Percentiles rank a stretch among this genome's conserved stretches.
phyloP scores from a whole-genome alignment of 371 early-diverging fungal genomes.

The Mucor racemosus region DNA sequence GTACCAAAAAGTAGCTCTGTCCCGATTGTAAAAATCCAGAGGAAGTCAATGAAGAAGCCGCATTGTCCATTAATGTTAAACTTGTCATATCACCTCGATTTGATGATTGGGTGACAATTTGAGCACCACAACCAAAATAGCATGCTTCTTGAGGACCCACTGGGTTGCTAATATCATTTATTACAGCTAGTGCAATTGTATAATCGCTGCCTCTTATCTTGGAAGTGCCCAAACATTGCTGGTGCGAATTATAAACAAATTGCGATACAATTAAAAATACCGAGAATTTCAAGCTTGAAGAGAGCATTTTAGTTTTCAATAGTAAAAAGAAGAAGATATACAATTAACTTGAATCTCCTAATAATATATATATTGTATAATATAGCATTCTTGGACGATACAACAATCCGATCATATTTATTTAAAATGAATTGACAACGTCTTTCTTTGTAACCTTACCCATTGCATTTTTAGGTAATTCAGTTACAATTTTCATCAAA shows the following conservation, averaged over 20 bases:
- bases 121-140: slow-evolving; percentile 30
- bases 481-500: slow-evolving; percentile 44
- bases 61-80: slow-evolving; percentile 26
- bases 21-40: slow-evolving; percentile 19
- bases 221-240: slow-evolving; percentile 21
- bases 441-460: slow-evolving; percentile 89
- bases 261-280: slow-evolving; percentile 10
- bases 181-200: slow-evolving; percentile 26
- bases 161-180: background rate
- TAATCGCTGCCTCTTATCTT: slow-evolving; percentile 14
- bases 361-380: background rate
- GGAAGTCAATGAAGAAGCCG: slow-evolving; percentile 1
- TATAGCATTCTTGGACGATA: background rate
- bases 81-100: slow-evolving; percentile 19
- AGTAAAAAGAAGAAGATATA: background rate
- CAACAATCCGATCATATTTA: background rate
- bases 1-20: slow-evolving; percentile 26
- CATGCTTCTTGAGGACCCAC: slow-evolving; percentile 23
- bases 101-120: slow-evolving; percentile 22
- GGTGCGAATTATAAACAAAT: slow-evolving; percentile 4
- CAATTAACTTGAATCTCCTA: background rate
- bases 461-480: slow-evolving; percentile 87
- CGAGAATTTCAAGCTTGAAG: background rate
- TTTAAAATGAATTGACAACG: slow-evolving; percentile 53
- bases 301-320: background rate